These are phyloP conservation scores for Apiotrichum gracile DNA, from an alignment of 1,284 basidiomycete species.

Conservation along the genomic window DNA sequence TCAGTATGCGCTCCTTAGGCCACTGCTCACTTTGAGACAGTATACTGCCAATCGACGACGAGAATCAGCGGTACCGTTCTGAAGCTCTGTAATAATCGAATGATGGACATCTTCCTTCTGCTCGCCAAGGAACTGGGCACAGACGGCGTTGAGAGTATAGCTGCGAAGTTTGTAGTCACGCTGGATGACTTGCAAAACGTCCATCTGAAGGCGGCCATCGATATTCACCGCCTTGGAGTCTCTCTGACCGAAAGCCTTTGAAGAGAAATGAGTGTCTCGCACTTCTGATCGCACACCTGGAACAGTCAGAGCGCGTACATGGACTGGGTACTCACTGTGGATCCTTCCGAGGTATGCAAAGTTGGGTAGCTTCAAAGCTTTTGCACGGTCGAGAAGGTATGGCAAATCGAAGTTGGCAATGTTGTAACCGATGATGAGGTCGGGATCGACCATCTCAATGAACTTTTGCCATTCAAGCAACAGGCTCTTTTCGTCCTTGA, in stretches of 20 bases:
- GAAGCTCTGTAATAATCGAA: conserved; percentile 91
- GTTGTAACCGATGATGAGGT: conserved; percentile 92
- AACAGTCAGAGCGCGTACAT: background rate
- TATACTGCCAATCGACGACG: conserved; percentile 85
- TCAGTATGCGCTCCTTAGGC: background rate
- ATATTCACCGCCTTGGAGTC: conserved; percentile 87
- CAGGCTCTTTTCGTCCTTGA: conserved; percentile 65
- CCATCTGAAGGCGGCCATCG: conserved; percentile 85
- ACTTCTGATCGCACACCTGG: conserved; percentile 67
- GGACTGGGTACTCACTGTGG: conserved; percentile 53
- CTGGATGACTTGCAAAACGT: conserved; percentile 93
- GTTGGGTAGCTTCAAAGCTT: conserved; percentile 61
- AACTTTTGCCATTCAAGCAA: conserved; percentile 78
- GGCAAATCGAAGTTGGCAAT: conserved; percentile 87
- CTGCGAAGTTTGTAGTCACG: conserved; percentile 90
- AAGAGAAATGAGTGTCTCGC: conserved; percentile 91
- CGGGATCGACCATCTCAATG: conserved; percentile 79
- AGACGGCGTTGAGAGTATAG: conserved; percentile 92
- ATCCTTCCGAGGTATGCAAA: conserved; percentile 77
- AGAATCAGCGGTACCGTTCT: conserved; percentile 89
- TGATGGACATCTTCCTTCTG: conserved; percentile 97
- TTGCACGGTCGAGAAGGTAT: conserved; percentile 83
- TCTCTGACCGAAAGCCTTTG: conserved; percentile 89
- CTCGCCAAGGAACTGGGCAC: conserved; percentile 89
- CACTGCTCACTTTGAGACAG: conserved; percentile 71